Base-by-base conservation (phyloP, 169 alveolate species). In the Eimeria tenella region DNA sequence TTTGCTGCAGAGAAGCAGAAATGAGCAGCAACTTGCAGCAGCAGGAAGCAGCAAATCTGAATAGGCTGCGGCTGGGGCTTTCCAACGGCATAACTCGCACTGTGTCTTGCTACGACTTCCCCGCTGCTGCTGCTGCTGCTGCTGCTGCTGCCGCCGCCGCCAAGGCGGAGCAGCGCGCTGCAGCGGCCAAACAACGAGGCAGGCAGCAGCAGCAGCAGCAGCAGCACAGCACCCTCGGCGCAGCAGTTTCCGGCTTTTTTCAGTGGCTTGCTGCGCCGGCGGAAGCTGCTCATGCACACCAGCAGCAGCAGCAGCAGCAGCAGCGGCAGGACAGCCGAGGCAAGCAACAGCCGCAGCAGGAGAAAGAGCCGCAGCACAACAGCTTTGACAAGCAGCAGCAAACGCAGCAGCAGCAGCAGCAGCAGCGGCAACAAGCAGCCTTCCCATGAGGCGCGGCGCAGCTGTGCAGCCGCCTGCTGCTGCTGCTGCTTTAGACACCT, bases 241-340 rank as follows among this genome's bases (percentile, higher is more conserved):
- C 8, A 58, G 65, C 13, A 8, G 8, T 58, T 58, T 58, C 65
- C 8, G 65, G 65, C 65, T 58, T 58, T 58, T 58, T 58, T 13
- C 65, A 58, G 65, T 58, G 65, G 65, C 65, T 58, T 58, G 8
- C 65, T 9, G 8, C 19, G 19, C 65, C 65, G 13, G 65, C 19
- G 13, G 65, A 9, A 8, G 53, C 49, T 5, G 52, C 65, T 13
- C 8, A 8, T 58, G n/a, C n/a, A 21, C 82, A n/a, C 53, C 82
- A n/a, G 82, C 82, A 71, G 52, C 82, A 71, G 82, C 82, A 15
- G 19, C 23, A 63, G 73, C 73, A 63, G 73, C 73, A 63, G 73
- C 73, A 71, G 52, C 49, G 21, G 55, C 55, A 9, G 52, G 17
- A 71, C 53, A 10, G 52, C 53, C 49, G 52, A 50, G 53, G 11